phyloP scores from a whole-genome alignment of 169 alveolate species.

The Plasmodium malariae region DNA sequence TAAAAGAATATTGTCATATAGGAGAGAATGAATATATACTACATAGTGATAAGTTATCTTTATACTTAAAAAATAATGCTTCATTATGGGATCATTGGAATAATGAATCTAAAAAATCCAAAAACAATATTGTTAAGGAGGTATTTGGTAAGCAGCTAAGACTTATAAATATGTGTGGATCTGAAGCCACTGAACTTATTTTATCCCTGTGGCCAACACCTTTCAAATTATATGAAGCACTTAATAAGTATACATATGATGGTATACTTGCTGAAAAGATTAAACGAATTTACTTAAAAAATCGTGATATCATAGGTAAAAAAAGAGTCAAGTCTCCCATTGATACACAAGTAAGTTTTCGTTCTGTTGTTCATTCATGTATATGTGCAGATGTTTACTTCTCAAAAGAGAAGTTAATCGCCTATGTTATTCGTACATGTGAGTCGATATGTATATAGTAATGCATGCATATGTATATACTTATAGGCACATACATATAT shows the following conservation, averaged over 20 bases:
- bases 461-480: background rate
- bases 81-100: slow-evolving; percentile 85
- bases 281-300: slow-evolving; percentile 46
- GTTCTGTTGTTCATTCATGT: background rate
- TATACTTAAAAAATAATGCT: slow-evolving; percentile 71
- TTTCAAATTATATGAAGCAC: slow-evolving; percentile 75
- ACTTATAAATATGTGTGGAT: slow-evolving; percentile 85
- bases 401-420: too few species aligned
- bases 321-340: slow-evolving; percentile 62
- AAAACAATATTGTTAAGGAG: slow-evolving; percentile 85
- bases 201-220: slow-evolving; percentile 90
- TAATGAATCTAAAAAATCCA: slow-evolving; percentile 81
- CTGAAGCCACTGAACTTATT: slow-evolving; percentile 86
- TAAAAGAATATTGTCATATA: slow-evolving; percentile 27
- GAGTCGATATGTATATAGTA: too few species aligned
- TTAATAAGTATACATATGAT: slow-evolving; percentile 67
- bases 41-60: slow-evolving; percentile 12
- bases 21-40: slow-evolving; percentile 7
- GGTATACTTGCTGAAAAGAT: slow-evolving; percentile 72
- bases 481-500: background rate
- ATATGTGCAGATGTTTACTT: background rate
- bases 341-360: slow-evolving; percentile 39
- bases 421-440: too few species aligned
- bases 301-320: slow-evolving; percentile 23
- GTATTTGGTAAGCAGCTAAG: slow-evolving; percentile 88